These are phyloP conservation scores for Nemania serpens DNA, from an alignment of 2,329 filamentous ascomycete species.

Conservation along the genomic window DNA sequence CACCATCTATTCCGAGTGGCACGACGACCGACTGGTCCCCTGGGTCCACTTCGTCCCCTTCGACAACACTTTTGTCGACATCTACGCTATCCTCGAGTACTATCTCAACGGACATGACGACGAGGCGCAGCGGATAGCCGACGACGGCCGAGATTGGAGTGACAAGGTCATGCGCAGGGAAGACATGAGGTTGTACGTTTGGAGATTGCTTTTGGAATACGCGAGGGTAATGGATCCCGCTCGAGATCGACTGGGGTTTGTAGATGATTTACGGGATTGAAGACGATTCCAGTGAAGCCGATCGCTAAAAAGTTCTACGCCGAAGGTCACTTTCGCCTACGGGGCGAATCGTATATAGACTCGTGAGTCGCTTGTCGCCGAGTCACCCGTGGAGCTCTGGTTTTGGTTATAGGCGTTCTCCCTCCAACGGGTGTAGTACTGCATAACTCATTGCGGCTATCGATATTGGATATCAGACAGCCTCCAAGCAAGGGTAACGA, in stretches of 20 bases:
- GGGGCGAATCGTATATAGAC: not conserved
- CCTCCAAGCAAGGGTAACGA: not conserved
- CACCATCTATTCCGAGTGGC: slow-evolving; percentile 76
- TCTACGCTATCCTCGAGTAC: slow-evolving; percentile 69
- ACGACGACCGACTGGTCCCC: slow-evolving; percentile 68
- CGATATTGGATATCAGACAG: slow-evolving; percentile 9
- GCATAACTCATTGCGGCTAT: not conserved
- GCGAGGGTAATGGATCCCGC: slow-evolving; percentile 48
- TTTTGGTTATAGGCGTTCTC: too few relatives aligned
- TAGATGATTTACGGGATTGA: slow-evolving; percentile 45
- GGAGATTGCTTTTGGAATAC: slow-evolving; percentile 64
- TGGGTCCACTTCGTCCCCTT: slow-evolving; percentile 77
- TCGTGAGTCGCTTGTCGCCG: not conserved
- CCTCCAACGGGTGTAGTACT: not conserved
- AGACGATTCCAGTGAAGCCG: not conserved
- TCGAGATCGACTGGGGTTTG: slow-evolving; percentile 51
- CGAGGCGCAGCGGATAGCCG: slow-evolving; percentile 63
- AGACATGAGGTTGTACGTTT: slow-evolving; percentile 70
- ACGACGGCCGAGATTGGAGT: slow-evolving; percentile 64
- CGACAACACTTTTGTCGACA: slow-evolving; percentile 69
- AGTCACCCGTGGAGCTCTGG: not conserved
- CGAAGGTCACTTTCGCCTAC: not conserved
- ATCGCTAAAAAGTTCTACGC: not conserved
- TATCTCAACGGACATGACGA: slow-evolving; percentile 58
- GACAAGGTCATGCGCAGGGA: slow-evolving; percentile 64